Evolutionary conservation across 257 asterid genomes (phyloP).

Genomic region (Leptodermis oblonga): DNA sequence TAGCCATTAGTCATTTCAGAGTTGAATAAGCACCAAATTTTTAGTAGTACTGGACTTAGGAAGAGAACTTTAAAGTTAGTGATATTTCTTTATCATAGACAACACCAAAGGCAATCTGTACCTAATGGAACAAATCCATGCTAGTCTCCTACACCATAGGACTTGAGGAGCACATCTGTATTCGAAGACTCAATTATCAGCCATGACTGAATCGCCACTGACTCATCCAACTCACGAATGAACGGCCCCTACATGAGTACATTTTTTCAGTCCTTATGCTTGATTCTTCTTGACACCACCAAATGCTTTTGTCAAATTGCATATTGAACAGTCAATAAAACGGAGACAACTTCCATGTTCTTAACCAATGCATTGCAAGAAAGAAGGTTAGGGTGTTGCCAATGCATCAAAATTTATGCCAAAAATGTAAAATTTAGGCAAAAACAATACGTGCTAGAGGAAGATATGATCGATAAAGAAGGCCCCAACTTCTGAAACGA

Average conservation of each 20-base stretch:
- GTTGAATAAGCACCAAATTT: neutral
- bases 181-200: neutral
- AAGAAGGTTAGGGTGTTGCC: neutral
- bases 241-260: neutral
- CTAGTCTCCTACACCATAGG: neutral
- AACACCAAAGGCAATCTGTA: neutral
- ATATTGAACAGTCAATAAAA: neutral
- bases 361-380: neutral
- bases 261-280: neutral
- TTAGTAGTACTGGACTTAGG: neutral
- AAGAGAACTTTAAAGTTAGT: neutral
- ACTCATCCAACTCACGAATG: neutral
- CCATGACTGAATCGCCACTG: neutral
- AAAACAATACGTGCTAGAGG: too few relatives aligned
- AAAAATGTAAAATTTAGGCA: neutral
- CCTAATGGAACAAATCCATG: neutral
- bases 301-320: too few relatives aligned
- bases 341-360: neutral
- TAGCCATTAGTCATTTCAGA: neutral
- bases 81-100: neutral
- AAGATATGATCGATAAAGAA: neutral
- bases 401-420: neutral
- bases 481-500: neutral
- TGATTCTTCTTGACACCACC: neutral
- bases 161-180: neutral